Base-by-base conservation (phyloP, 1,284 basidiomycete genomes). In the Rhodotorula sp. region DNA sequence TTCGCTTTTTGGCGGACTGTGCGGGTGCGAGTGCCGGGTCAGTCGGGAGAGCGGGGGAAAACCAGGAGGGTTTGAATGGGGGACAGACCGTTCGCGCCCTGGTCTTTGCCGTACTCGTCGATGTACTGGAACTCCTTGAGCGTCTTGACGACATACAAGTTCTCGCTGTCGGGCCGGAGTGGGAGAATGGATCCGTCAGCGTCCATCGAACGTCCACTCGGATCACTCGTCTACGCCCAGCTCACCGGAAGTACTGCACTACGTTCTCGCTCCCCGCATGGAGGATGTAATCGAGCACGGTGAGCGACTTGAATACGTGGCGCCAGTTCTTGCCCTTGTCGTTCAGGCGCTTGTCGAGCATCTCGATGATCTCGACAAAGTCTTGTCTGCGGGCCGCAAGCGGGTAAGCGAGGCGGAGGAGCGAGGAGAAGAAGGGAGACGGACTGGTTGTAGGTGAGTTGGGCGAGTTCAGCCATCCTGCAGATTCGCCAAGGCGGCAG, bases 311-410 rank as follows among this genome's bases (percentile, higher is more conserved):
- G 87, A 98, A 99, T 70, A 99, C 96, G 84, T 99, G 96, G 62
- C 95, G 86, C 96, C 96, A 99, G 79, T 99, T 98, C 87, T 99
- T 99, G 52, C 96, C 96, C 84, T 98, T 99, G 84, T 99, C 96
- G 78, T 99, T 99, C 76, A 99, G 83, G 61, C 96, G 87, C 83
- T 99, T 99, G 82, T 99, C 96, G 70, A 99, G 85, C 92, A 98
- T 98, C 84, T 99, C 96, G 94, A 99, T 98, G 78, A 99, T 94
- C 82, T 99, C 96, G 44, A 99, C 92, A 81, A 99, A 99, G 80
- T 99, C 94, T 75, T 88, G 90, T 82, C 93, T 96, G 76, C 9
- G 24, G 16, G 44, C 10, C 10, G 28, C 40, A 48, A 20, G 13
- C 1, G 24, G 24, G 24, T 15, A 3, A n/a, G 34, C 4, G 54